A percentile compares a stretch with the other conserved stretches of the same genome.
These are phyloP conservation scores for Kingdonia uniflora DNA, from an alignment of 164 flowering plant genomes.

Conservation along the genomic window DNA sequence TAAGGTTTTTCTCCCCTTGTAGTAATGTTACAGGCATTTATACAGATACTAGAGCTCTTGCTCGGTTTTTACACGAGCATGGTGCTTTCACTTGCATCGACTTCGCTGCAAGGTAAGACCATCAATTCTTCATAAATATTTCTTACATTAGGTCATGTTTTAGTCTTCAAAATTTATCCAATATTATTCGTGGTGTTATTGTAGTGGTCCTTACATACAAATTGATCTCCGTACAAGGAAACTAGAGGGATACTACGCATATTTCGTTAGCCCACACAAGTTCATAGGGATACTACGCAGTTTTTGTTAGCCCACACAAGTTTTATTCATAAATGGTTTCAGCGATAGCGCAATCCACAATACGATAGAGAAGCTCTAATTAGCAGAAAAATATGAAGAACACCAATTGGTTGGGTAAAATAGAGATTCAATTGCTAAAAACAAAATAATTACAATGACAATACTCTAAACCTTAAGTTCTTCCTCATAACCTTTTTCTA, in stretches of 20 bases:
- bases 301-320: conserved; percentile 46
- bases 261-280: conserved; percentile 71
- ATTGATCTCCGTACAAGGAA: conserved; percentile 66
- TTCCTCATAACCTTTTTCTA: too few relatives aligned
- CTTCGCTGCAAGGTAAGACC: conserved; percentile 26
- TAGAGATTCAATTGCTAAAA: too few relatives aligned
- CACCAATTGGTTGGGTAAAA: too few relatives aligned
- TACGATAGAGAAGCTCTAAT: too few relatives aligned
- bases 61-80: conserved; percentile 48
- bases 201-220: conserved; percentile 51
- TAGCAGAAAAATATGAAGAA: too few relatives aligned
- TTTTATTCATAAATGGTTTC: conserved; percentile 57
- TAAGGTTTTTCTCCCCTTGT: conserved; percentile 83
- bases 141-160: neutral
- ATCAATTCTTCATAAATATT: neutral
- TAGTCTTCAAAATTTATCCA: too few relatives aligned
- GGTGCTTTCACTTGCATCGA: conserved; percentile 80
- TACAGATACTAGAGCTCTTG: conserved; percentile 41
- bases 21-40: conserved; percentile 67
- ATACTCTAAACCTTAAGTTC: too few relatives aligned
- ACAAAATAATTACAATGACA: too few relatives aligned
- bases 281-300: conserved; percentile 72
- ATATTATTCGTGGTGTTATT: too few relatives aligned
- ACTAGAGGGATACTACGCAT: conserved; percentile 70
- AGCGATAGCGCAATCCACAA: too few relatives aligned